These are phyloP conservation scores for Cardamine occulta DNA, from an alignment of 345 rosid genomes.

Conservation along the genomic window DNA sequence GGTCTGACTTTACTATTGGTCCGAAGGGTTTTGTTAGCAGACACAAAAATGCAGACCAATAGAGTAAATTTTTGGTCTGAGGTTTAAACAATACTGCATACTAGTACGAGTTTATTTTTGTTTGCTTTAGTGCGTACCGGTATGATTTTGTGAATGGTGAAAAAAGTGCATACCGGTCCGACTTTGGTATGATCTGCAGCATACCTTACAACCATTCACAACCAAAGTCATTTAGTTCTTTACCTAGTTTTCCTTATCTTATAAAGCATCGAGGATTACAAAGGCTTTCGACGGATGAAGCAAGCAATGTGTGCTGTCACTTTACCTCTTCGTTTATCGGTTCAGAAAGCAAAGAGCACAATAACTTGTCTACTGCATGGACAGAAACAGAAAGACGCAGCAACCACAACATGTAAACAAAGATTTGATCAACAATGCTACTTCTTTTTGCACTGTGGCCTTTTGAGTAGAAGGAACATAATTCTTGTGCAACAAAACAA, in stretches of 20 bases:
- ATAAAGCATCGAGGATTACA: neutral
- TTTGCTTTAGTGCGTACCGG: no score
- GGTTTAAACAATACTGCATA: no score
- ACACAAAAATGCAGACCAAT: no score
- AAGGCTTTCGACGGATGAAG: constrained; percentile 13
- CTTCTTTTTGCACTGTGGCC: neutral
- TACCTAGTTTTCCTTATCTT: constrained; percentile 4
- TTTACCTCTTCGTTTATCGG: neutral
- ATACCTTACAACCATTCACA: no score
- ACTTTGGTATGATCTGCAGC: no score
- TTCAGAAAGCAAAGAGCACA: constrained; percentile 13
- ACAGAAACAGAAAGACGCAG: constrained; percentile 17
- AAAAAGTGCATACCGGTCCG: no score
- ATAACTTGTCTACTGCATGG: neutral
- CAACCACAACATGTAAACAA: neutral
- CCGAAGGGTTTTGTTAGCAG: no score
- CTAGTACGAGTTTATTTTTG: no score
- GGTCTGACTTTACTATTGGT: no score
- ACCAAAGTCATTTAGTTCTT: constrained; percentile 3
- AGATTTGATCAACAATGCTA: neutral
- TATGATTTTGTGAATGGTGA: no score
- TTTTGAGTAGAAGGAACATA: constrained; percentile 2
- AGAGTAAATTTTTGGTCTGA: no score
- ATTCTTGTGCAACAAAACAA: no score
- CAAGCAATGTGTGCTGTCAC: constrained; percentile 2